Conservation (phyloP, 2,329 filamentous ascomycete genomes). For the Teratosphaeria viscida region DNA sequence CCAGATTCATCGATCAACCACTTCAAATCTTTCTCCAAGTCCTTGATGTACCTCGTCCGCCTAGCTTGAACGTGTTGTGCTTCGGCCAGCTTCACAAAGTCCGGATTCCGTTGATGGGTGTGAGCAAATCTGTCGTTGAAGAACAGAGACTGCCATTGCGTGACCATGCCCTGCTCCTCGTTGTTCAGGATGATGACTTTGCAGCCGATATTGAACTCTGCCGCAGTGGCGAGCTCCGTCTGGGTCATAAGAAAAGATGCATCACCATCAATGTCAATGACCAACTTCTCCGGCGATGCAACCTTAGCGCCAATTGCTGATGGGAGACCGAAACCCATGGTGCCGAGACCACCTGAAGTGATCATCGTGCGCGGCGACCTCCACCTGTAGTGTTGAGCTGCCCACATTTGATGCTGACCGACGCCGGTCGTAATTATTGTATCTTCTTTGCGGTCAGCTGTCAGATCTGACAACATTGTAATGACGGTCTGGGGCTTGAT, state of each 20-base stretch:
- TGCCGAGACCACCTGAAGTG: slow-evolving; percentile 88
- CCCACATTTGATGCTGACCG: slow-evolving; percentile 98
- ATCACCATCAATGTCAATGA: slow-evolving; percentile 94
- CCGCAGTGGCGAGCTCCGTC: slow-evolving; percentile 84
- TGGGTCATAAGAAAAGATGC: slow-evolving; percentile 99
- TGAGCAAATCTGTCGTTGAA: slow-evolving; percentile 89
- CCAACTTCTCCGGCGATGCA: slow-evolving; percentile 65
- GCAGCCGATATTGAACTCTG: slow-evolving; percentile 92
- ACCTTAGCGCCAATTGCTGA: slow-evolving; percentile 95
- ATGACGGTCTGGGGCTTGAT: slow-evolving; percentile 96
- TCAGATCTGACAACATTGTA: slow-evolving; percentile 78
- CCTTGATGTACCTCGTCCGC: slow-evolving; percentile 61
- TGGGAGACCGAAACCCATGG: slow-evolving; percentile 92
- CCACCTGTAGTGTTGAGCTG: slow-evolving; percentile 95
- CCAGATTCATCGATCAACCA: slow-evolving; percentile 68
- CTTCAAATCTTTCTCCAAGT: slow-evolving; percentile 65
- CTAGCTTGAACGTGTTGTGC: slow-evolving; percentile 79
- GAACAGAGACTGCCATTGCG: slow-evolving; percentile 96
- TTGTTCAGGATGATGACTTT: slow-evolving; percentile 95
- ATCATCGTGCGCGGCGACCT: slow-evolving; percentile 85
- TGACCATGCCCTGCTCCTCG: slow-evolving; percentile 97
- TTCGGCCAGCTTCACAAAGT: slow-evolving; percentile 87
- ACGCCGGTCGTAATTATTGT: slow-evolving; percentile 91
- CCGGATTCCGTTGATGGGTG: slow-evolving; percentile 89
- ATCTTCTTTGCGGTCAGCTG: slow-evolving; percentile 65